A percentile compares a stretch with the other conserved stretches of the same genome.
Evolutionary conservation across 306 rosid genomes (phyloP).

Genomic region (Trifolium repens): DNA sequence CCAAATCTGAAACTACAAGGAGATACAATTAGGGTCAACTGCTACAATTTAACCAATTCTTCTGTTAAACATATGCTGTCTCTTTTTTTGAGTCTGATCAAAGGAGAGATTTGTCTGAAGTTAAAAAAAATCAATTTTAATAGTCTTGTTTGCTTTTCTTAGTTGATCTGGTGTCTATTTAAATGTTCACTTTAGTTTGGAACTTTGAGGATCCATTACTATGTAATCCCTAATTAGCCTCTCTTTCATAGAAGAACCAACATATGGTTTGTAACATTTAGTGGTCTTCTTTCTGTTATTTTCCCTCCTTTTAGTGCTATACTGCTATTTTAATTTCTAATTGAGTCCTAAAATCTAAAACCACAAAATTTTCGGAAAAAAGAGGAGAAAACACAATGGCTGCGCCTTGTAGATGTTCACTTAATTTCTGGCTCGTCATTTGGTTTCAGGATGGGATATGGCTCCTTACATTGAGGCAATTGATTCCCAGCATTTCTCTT

Average conservation of each 20-base stretch:
- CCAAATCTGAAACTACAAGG: conserved; percentile 20
- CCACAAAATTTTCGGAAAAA: not conserved
- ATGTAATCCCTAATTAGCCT: conserved; percentile 8
- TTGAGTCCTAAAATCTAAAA: conserved; percentile 8
- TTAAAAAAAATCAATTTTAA: conserved; percentile 3
- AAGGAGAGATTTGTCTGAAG: conserved; percentile 5
- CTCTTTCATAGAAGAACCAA: conserved; percentile 14
- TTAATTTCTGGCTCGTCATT: conserved; percentile 34
- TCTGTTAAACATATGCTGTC: conserved; percentile 13
- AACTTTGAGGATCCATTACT: not conserved
- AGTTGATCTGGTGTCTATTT: conserved; percentile 26
- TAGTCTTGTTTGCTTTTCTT: conserved; percentile 7
- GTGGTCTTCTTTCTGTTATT: not conserved
- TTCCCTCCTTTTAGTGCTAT: conserved; percentile 26
- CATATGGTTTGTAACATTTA: conserved; percentile 15
- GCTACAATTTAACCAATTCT: conserved; percentile 13
- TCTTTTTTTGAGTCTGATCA: not conserved
- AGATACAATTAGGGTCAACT: conserved; percentile 1
- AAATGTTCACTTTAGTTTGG: conserved; percentile 9
- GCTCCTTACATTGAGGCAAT: conserved; percentile 97
- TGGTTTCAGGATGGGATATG: conserved; percentile 95
- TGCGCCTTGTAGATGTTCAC: conserved; percentile 9
- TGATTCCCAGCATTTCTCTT: conserved; percentile 69
- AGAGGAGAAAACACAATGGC: conserved; percentile 17
- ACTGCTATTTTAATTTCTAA: conserved; percentile 17